Conservation (phyloP, 768 basidiomycete genomes). For the Strobilomyces echinocephalus region DNA sequence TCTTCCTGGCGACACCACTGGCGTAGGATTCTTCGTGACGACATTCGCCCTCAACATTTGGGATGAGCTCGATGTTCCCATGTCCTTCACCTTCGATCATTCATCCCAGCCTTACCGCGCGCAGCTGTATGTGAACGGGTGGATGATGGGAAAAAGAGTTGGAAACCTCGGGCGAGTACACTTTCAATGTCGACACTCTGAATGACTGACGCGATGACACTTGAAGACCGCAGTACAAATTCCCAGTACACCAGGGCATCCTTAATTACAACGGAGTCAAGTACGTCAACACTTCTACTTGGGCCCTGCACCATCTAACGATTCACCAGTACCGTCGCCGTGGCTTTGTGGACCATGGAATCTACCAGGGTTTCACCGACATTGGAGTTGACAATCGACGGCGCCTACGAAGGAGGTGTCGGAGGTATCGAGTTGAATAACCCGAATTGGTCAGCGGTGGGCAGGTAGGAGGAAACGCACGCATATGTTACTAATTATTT, state of each 20-base stretch:
- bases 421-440: constrained; percentile 52
- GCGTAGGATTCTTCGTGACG: constrained; percentile 79
- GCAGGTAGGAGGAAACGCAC: constrained; percentile 7
- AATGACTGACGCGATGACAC: constrained; percentile 2
- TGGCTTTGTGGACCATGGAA: constrained; percentile 69
- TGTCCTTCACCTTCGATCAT: constrained; percentile 70
- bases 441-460: constrained; percentile 46
- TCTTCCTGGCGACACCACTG: constrained; percentile 53
- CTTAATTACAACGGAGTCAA: constrained; percentile 67
- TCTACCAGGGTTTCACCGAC: constrained; percentile 44
- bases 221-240: constrained; percentile 66
- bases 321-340: constrained; percentile 45
- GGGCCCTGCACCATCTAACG: neutral
- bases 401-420: constrained; percentile 62
- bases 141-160: constrained; percentile 85
- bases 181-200: neutral
- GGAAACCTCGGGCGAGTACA: constrained; percentile 58
- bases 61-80: constrained; percentile 54
- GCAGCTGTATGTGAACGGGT: constrained; percentile 77
- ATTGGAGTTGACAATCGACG: constrained; percentile 52
- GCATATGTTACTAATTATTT: neutral
- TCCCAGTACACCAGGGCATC: constrained; percentile 82
- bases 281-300: constrained; percentile 32
- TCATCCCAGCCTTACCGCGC: constrained; percentile 65
- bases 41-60: constrained; percentile 63